Evolutionary conservation across 352 stramenopile species (phyloP), one percentile per base, ranked within the genome.

Genomic region (Hyphochytrium catenoides): DNA sequence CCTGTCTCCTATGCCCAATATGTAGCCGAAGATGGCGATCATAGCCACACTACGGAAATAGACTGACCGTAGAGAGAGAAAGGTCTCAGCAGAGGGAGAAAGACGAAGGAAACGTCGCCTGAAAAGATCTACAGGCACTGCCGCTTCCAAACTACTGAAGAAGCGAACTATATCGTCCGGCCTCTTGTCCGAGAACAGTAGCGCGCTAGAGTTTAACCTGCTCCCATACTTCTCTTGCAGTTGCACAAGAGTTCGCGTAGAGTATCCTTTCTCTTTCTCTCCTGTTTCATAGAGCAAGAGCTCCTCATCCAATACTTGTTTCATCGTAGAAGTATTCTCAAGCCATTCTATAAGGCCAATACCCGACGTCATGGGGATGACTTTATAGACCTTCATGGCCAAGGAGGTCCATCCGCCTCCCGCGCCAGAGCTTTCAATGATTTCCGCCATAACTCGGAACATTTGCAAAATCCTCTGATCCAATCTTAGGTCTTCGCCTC

Each of bases 381-480:
- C 68, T 19, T 46, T 41, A 38, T 41, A 9, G 6, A 8, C 38
- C 14, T 5, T n/a, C 3, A 41, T 16, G 16, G 17, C 21, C 4
- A 14, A 16, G 3, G 3, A 2, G 3, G 38, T 9, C 4, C 33
- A 79, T 65, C 50, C 85, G 89, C 2, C 72, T 91, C 30, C 44
- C 58, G 4, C 63, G 64, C 15, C 44, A 52, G 22, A 89, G 43
- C 27, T 56, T 54, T 16, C 66, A 47, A 16, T 77, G 64, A 22
- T 56, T 56, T 16, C 74, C 87, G 1, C 51, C 68, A 92, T 89
- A 16, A 86, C 60, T 15, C 64, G 63, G 51, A 91, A 92, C 3
- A 92, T 48, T 40, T 89, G 73, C 41, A 91, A 69, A 34, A 92
- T 87, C 33, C 77, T 67, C 41, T 89, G 64, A 46, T 92, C 77